These are phyloP conservation scores for Phyllostachys edulis DNA, from an alignment of 176 grass and related monocot species.

Conservation along the genomic window DNA sequence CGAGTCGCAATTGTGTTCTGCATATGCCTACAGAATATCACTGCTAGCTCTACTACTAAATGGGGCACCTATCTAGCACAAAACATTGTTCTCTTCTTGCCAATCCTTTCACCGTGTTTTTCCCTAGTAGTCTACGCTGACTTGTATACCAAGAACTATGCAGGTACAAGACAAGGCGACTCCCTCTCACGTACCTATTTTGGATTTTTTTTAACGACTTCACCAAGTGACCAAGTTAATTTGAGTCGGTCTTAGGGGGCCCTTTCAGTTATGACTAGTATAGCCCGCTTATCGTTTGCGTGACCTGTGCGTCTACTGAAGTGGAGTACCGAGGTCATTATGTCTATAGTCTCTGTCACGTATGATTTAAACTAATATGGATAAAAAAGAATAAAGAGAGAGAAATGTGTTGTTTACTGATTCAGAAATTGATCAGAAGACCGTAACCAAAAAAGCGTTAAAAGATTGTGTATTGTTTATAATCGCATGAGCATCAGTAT, in stretches of 20 bases:
- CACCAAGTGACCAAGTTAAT: neutral
- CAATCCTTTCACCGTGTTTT: neutral
- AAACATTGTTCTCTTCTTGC: neutral
- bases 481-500: no score
- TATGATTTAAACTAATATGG: no score
- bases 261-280: neutral
- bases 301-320: neutral
- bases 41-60: neutral
- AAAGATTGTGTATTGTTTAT: no score
- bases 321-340: no score
- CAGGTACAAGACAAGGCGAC: neutral
- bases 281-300: neutral
- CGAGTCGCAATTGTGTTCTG: neutral
- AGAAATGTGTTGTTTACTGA: no score
- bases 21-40: neutral
- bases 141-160: neutral
- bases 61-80: neutral
- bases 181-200: neutral
- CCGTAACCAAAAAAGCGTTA: no score
- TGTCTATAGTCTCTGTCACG: no score
- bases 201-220: neutral
- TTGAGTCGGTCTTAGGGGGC: neutral
- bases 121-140: neutral
- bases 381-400: no score
- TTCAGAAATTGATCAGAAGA: no score